phyloP scores from a whole-genome alignment of 2,329 filamentous ascomycete genomes.

The Neocatenulostroma microsporum region DNA sequence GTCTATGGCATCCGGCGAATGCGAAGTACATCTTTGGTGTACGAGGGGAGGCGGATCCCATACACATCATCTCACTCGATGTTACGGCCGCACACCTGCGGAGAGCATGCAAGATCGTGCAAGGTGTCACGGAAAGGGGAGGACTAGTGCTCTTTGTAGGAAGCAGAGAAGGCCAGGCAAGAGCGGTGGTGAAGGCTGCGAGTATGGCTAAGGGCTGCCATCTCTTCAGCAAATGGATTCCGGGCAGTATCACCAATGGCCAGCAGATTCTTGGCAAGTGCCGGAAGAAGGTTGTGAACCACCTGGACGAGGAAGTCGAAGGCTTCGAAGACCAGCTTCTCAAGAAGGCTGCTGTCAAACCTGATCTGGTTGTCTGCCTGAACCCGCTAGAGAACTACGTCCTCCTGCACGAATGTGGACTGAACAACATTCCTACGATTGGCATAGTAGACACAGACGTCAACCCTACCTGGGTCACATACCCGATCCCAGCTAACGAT shows the following conservation, averaged over 20 bases:
- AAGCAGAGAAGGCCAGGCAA: conserved; percentile 72
- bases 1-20: conserved; percentile 91
- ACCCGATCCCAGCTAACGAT: conserved; percentile 93
- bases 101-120: conserved; percentile 86
- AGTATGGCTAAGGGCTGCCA: conserved; percentile 72
- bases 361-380: conserved; percentile 84
- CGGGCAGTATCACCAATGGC: conserved; percentile 85
- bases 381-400: conserved; percentile 92
- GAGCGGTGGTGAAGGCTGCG: conserved; percentile 73
- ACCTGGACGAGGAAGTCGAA: conserved; percentile 55
- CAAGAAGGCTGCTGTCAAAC: conserved; percentile 61
- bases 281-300: conserved; percentile 66
- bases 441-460: conserved; percentile 90
- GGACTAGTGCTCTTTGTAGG: conserved; percentile 88
- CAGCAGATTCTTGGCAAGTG: conserved; percentile 74
- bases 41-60: conserved; percentile 49
- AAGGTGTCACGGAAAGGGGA: conserved; percentile 72
- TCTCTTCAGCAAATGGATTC: conserved; percentile 86
- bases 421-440: conserved; percentile 85
- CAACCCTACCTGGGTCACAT: conserved; percentile 89
- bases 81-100: conserved; percentile 83
- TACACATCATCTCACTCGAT: conserved; percentile 76
- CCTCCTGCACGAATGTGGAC: conserved; percentile 80
- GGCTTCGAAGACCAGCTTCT: conserved; percentile 60
- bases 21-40: conserved; percentile 90